Percentiles rank a stretch among this genome's conserved stretches.
Evolutionary conservation across 352 stramenopile genomes (phyloP).

Genomic region (Peronosclerospora sorghi): DNA sequence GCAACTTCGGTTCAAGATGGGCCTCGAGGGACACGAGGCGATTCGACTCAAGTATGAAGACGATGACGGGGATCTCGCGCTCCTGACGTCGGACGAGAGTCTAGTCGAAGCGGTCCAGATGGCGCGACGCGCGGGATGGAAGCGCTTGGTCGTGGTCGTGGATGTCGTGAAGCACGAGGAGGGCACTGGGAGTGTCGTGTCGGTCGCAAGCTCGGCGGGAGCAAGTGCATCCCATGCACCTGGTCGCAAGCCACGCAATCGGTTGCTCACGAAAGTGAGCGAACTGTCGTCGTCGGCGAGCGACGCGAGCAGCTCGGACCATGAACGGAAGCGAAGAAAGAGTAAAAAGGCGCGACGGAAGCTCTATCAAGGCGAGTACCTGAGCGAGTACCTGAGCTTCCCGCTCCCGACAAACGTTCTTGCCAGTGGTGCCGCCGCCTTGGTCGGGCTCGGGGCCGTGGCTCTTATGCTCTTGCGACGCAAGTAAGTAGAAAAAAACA

Average conservation of each 20-base stretch:
- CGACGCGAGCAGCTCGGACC: constrained; percentile 29
- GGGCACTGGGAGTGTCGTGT: constrained; percentile 25
- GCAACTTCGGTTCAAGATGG: constrained; percentile 78
- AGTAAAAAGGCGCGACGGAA: constrained; percentile 37
- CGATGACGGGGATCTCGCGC: constrained; percentile 75
- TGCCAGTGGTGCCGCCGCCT: constrained; percentile 23
- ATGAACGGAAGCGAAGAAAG: constrained; percentile 34
- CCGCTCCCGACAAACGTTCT: constrained; percentile 20
- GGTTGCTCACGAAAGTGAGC: constrained; percentile 72
- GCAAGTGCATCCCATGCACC: constrained; percentile 10
- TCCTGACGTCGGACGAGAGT: constrained; percentile 80
- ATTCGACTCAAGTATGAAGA: constrained; percentile 82
- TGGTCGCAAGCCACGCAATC: constrained; percentile 22
- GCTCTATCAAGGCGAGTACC: constrained; percentile 12
- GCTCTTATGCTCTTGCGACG: constrained; percentile 50
- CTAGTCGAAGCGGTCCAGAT: constrained; percentile 79
- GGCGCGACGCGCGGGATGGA: constrained; percentile 77
- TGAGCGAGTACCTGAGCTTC: neutral
- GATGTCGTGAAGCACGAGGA: constrained; percentile 50
- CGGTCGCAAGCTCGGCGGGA: constrained; percentile 6
- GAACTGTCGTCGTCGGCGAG: constrained; percentile 50
- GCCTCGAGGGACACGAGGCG: constrained; percentile 38
- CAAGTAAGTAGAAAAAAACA: constrained; percentile 26
- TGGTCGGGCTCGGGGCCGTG: constrained; percentile 34
- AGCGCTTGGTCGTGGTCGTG: constrained; percentile 74